Evolutionary conservation across 805 yeast genomes (phyloP), one percentile per base, ranked within the genome.

Genomic region (Myxozyma mucilagina): DNA sequence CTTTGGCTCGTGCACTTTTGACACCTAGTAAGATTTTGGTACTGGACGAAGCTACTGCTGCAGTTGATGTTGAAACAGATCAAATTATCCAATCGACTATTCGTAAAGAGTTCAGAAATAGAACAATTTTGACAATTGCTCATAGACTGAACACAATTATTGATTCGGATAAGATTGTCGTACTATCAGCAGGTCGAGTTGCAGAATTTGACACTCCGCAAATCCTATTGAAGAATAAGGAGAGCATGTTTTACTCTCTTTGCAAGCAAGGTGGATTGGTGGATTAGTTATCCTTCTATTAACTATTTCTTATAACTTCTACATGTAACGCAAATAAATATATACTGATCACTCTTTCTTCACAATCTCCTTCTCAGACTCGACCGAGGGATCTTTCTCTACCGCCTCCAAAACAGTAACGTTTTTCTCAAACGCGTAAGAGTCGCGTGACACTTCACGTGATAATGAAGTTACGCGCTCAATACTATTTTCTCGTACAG

Each of bases 21-120:
- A 80, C 90, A 47, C 82, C 86, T 35, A 82, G 93, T 3, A 85
- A 84, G 70, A 85, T 90, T 61, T 77, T 90, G 61, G 89, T 90
- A 58, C 75, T 90, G 57, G 97, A 90, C 73, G 97, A 90, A 75
- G 97, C 87, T 11, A 84, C 87, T 1, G 93, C 96, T 0, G 89
- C 96, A n/a, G 94, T 89, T 29, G 96, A 90, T 73, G 89, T 87
- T 16, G 89, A 89, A 71, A 90, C 96, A 0, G 96, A 90, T 71
- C 80, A 82, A 66, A 79, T 89, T 54, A 81, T 90, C 45, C 96
- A 90, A 75, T 84, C 85, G 67, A 90, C 96, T 0, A 89, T 90
- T 53, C 80, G 96, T 65, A 72, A 77, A 3, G 87, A 84, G 70
- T 90, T 90, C 72, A 80, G 77, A 51, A 84, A 87, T 63, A 81